Conservation (phyloP, 768 basidiomycete genomes). For the Exidia glandulosa region DNA sequence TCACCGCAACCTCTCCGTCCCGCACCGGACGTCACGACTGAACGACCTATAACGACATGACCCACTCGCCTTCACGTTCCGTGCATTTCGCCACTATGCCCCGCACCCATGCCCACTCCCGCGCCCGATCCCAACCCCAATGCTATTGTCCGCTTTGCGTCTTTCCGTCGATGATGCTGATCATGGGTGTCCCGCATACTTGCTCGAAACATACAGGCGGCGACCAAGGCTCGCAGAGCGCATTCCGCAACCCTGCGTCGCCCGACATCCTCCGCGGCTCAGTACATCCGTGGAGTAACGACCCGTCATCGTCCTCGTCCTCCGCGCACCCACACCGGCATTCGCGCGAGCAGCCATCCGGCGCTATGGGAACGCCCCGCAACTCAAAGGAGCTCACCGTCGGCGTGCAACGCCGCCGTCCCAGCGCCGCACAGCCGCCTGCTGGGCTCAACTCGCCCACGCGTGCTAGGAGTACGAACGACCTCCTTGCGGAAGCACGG, state of each 20-base stretch:
- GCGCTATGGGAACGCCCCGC: no score
- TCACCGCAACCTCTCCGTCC: no score
- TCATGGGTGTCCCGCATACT: no score
- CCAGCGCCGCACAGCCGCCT: neutral
- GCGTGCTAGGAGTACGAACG: slow-evolving; percentile 45
- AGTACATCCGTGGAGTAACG: no score
- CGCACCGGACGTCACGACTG: no score
- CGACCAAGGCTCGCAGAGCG: neutral
- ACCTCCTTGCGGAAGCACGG: slow-evolving; percentile 27
- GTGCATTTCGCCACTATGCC: neutral
- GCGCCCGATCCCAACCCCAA: neutral
- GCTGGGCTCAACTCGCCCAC: slow-evolving; percentile 25
- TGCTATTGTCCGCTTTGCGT: neutral
- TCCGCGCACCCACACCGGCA: no score
- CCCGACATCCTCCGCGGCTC: slow-evolving; percentile 5
- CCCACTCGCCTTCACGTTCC: no score
- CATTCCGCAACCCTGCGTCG: slow-evolving; percentile 7
- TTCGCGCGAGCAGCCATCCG: no score
- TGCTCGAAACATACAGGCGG: neutral
- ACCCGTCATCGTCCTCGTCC: no score
- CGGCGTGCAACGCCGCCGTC: no score
- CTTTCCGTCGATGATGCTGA: neutral
- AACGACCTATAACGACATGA: no score
- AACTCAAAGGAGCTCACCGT: no score
- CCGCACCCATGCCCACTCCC: neutral